Evolutionary conservation across 441 rosid species (phyloP).

Genomic region (Syzygium malaccense): DNA sequence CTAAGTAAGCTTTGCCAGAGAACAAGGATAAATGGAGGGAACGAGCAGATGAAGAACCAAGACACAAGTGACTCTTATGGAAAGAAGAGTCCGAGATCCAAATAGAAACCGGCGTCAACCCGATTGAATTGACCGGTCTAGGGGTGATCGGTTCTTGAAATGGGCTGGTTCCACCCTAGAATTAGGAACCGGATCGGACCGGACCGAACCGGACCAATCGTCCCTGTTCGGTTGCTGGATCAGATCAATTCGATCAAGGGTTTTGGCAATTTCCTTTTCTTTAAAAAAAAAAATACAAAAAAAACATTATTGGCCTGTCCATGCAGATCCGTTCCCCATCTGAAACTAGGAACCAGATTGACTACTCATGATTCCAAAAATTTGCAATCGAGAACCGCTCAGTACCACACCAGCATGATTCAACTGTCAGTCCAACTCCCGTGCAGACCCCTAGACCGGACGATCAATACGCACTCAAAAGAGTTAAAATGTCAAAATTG

Average conservation of each 20-base stretch:
- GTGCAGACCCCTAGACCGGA: no score
- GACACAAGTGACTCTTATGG: rapidly evolving
- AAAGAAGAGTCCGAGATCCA: not conserved
- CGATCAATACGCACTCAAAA: not conserved
- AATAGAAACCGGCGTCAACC: not conserved
- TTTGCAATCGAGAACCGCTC: rapidly evolving
- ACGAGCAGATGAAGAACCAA: not conserved
- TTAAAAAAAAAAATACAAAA: no score
- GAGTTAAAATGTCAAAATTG: not conserved
- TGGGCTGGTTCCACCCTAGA: not conserved
- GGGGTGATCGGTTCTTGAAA: not conserved
- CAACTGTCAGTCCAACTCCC: rapidly evolving
- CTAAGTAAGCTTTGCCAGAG: not conserved
- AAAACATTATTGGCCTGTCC: no score
- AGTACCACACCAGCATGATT: no score
- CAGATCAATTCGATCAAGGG: no score
- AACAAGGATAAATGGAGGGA: not conserved
- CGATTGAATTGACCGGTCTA: not conserved
- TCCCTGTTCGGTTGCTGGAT: rapidly evolving
- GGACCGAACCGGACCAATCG: rapidly evolving
- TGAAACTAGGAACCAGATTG: rapidly evolving
- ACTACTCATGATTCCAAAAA: no score
- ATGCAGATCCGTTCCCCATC: rapidly evolving
- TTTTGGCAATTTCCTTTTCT: not conserved
- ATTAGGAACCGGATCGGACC: rapidly evolving